Evolutionary conservation across 345 rosid genomes (phyloP).

Genomic region (Citrus cavaleriei): DNA sequence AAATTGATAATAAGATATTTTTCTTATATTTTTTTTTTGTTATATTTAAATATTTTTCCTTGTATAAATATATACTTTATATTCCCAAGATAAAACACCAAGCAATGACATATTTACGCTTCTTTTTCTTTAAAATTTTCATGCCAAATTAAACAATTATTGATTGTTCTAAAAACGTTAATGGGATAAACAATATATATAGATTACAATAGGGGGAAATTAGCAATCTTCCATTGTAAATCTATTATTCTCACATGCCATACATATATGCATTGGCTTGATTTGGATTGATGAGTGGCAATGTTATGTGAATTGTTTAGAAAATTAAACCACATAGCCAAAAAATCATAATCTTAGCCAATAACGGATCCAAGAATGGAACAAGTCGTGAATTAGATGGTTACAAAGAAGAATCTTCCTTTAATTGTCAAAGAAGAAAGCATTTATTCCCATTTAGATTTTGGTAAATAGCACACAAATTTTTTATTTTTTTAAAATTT

Average conservation of each 20-base stretch:
- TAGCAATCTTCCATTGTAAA: no score
- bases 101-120: no score
- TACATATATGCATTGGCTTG: neutral
- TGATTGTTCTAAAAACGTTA: no score
- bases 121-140: no score
- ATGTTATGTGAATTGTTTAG: neutral
- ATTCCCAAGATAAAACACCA: no score
- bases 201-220: no score
- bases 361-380: constrained; percentile 13
- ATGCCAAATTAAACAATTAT: no score
- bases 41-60: no score
- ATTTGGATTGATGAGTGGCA: neutral
- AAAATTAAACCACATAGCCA: neutral
- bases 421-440: constrained; percentile 84
- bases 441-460: constrained; percentile 50
- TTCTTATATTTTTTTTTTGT: no score
- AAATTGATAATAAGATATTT: no score
- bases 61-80: no score
- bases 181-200: no score
- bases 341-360: neutral
- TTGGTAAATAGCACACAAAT: constrained; percentile 20
- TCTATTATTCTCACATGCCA: neutral
- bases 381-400: neutral
- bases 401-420: constrained; percentile 35
- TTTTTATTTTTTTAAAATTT: neutral